Base-by-base conservation (phyloP, 768 basidiomycete species). In the Lanmaoa pseudosensibilis region DNA sequence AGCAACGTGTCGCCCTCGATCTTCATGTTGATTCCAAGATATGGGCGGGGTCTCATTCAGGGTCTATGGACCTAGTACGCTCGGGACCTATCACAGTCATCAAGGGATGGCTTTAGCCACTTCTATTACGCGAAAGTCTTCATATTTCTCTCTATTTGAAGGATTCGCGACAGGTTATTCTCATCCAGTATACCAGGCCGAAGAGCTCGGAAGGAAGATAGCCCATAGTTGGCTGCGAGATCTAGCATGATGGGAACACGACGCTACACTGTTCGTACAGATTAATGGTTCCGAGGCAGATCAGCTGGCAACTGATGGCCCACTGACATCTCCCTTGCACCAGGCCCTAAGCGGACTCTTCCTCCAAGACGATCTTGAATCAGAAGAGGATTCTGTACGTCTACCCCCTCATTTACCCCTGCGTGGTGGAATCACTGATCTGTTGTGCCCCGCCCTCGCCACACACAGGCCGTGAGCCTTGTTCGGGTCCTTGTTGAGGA, bases 321-420 rank as follows among this genome's bases (percentile, higher is more conserved):
- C 7, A 45, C 37, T 46, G 32, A 51, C 25, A 3, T 21, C 15
- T 15, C 6, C 7, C 18, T 13, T 27, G 25, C 2, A 38, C 43
- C 38, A 69, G 64, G 53, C 50, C 7, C 5, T 59, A 30, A 37
- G 9, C 1, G 65, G 56, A 33, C 4, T 55, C 33, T 69, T 69
- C 49, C 41, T 64, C 13, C 67, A 69, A 52, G 59, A 57, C 19
- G 65, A 69, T 55, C 56, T 56, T 1, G 58, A 62, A 46, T 49
- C 46, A 5, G 10, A 50, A 18, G 62, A 45, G 10, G 54, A 44
- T 7, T 25, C 0, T 6, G 66, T 69, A 41, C n/a, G 66, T 64
- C n/a, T 25, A 25, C 11, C 5, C 8, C 2, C 32, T 25, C 30
- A 15, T 27, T 13, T 33, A 21, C 19, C 12, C 25, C 3, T 9